Evolutionary conservation across 1,284 basidiomycete genomes (phyloP), one percentile per base, ranked within the genome.

Genomic region (Cryptococcus maquisensis): DNA sequence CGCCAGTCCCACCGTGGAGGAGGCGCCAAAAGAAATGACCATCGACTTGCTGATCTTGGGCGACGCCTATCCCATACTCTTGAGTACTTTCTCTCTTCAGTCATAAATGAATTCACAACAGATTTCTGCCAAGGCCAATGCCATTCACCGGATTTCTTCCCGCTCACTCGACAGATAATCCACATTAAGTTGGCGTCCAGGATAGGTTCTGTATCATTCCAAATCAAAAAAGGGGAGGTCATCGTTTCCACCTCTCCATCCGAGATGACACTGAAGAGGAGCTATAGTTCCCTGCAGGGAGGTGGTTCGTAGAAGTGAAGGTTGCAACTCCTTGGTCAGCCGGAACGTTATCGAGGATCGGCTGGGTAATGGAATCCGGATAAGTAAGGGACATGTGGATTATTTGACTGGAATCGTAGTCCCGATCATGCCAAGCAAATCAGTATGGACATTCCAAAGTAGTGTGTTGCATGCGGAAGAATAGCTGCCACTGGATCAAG

Each of bases 401-500:
- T n/a, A 15, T 21, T 15, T n/a, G 16, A 40, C 20, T 21, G 20
- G 16, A n/a, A n/a, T 8, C 7, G n/a, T 40, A 21, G 39, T 4
- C n/a, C 39, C 16, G 20, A 10, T n/a, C 20, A 40, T 7, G 39
- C 8, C 20, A n/a, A 10, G 20, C 2, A n/a, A 15, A 21, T n/a
- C 9, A n/a, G 39, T 10, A 4, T 15, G 16, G 9, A 10, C n/a
- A n/a, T 10, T 9, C 16, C 16, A 21, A 15, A n/a, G 16, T 8
- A 10, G 10, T 10, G 20, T 21, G 39, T 8, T n/a, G 20, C 7
- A 21, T 8, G 3, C 1, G 10, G 28, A n/a, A 21, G 39, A n/a
- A n/a, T 40, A 73, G 68, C 38, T 54, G 40, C 72, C 72, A 74
- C 42, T 57, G 39, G 54, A 74, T 68, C 47, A 63, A 42, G 35